Evolutionary conservation across 257 asterid species (phyloP), one percentile per base, ranked within the genome.

Genomic region (Fraxinus cuspidata): DNA sequence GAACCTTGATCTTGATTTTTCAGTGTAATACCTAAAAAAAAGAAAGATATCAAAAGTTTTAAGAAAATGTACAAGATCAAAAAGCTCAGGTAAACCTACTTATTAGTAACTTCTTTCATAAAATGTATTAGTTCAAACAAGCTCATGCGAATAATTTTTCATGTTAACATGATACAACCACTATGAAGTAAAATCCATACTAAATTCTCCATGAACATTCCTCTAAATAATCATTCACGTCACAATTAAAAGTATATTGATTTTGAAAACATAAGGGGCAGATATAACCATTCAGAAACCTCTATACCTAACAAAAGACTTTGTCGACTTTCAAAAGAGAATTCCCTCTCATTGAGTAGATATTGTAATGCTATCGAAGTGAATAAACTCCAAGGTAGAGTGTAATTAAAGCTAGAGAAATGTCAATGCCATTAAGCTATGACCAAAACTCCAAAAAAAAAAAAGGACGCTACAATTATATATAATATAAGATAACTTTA

Each of bases 21-120:
- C 66, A 84, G 77, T 29, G 98, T 86, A 90, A 96, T 84, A 75
- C 99, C 97, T 93, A 70, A 29, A 79, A 83, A 68, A 73, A 60
- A 64, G 76, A 75, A 76, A 70, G 79, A 82, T 56, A 75, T 42
- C 58, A 70, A 51, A 21, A 58, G 0, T 7, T 21, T 58, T 19
- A 18, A 18, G 11, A 53, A 19, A 53, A 53, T 53, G 64, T 1
- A 53, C 8, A 9, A 21, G 68, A 23, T 23, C 16, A 10, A 60
- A 60, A 2, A n/a, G 13, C 3, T 58, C 67, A 58, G 29, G 31
- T 7, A n/a, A 58, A 21, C 31, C 67, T 21, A 58, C 13, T 21
- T 58, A n/a, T 1, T 23, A 9, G 15, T 58, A 21, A 58, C 28
- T 58, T n/a, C 13, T 58, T 58, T 63, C 10, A 63, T 60, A 63